A percentile compares a stretch with the other conserved stretches of the same genome.
Evolutionary conservation across 148 eudicot genomes (phyloP).

Genomic region (Vaccinium vitisidaea): DNA sequence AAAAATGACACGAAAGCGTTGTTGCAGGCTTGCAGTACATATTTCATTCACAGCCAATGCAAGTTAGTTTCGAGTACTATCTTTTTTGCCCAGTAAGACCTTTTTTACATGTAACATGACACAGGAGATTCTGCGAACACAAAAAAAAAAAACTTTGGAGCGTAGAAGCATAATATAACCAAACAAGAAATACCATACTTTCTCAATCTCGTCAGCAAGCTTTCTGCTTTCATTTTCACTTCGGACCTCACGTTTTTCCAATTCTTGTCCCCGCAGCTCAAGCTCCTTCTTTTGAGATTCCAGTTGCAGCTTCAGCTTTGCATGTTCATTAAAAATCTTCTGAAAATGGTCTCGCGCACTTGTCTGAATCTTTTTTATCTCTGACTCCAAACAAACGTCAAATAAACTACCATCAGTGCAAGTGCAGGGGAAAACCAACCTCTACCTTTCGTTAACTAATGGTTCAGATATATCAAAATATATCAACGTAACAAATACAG

Average conservation of each 20-base stretch:
- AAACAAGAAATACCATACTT: constrained; percentile 35
- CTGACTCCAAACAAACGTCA: constrained; percentile 39
- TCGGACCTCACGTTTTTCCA: constrained; percentile 81
- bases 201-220: constrained; percentile 75
- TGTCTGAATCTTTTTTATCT: constrained; percentile 73
- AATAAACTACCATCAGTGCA: background rate
- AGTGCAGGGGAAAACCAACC: too few relatives aligned
- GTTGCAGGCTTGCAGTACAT: background rate
- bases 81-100: constrained; percentile 1
- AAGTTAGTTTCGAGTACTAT: background rate
- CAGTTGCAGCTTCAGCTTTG: constrained; percentile 70
- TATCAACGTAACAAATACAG: background rate
- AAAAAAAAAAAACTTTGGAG: background rate
- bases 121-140: background rate
- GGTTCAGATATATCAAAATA: background rate
- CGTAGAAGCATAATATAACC: constrained; percentile 4
- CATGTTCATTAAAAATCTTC: constrained; percentile 80
- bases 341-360: constrained; percentile 78
- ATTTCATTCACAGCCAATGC: background rate
- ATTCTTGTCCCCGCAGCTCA: constrained; percentile 66
- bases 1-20: background rate
- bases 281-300: constrained; percentile 68
- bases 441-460: too few relatives aligned
- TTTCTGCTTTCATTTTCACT: constrained; percentile 79
- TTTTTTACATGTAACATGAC: background rate